Conservation (phyloP, 371 early-diverging fungal genomes). For the Mucor velutinosus region DNA sequence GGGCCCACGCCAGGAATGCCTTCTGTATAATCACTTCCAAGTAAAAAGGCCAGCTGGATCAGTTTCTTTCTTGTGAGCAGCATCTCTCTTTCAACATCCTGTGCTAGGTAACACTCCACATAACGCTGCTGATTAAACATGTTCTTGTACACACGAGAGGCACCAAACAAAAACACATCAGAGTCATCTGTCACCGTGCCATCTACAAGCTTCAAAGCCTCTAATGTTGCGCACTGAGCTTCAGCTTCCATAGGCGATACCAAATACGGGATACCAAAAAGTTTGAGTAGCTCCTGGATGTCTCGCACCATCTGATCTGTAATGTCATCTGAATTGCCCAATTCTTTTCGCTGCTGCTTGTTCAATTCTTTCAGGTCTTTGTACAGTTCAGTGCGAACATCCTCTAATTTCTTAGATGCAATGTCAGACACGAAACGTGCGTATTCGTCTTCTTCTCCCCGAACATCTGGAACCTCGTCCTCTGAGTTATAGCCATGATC, state of each 20-base stretch:
- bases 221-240: slow-evolving; percentile 93
- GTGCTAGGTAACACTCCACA: slow-evolving; percentile 80
- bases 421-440: slow-evolving; percentile 58
- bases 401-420: slow-evolving; percentile 40
- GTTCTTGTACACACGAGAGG: slow-evolving; percentile 88
- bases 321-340: slow-evolving; percentile 68
- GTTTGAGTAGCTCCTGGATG: slow-evolving; percentile 72
- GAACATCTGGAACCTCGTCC: slow-evolving; percentile 30
- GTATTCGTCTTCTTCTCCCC: slow-evolving; percentile 60
- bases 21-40: slow-evolving; percentile 98
- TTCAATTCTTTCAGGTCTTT: slow-evolving; percentile 63
- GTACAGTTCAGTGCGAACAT: slow-evolving; percentile 54
- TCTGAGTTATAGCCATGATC: slow-evolving; percentile 49
- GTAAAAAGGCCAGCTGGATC: slow-evolving; percentile 82
- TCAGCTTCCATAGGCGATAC: slow-evolving; percentile 98
- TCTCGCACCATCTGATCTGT: slow-evolving; percentile 76
- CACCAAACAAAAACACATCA: slow-evolving; percentile 98
- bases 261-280: slow-evolving; percentile 97
- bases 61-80: slow-evolving; percentile 72
- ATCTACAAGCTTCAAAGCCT: slow-evolving; percentile 76
- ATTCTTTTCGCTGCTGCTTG: slow-evolving; percentile 57
- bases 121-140: slow-evolving; percentile 91
- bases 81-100: slow-evolving; percentile 72
- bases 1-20: slow-evolving; percentile 96
- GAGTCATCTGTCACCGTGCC: slow-evolving; percentile 99